Evolutionary conservation across 2,329 filamentous ascomycete genomes (phyloP), one percentile per base, ranked within the genome.

Genomic region (Alternaria triticimaculans): DNA sequence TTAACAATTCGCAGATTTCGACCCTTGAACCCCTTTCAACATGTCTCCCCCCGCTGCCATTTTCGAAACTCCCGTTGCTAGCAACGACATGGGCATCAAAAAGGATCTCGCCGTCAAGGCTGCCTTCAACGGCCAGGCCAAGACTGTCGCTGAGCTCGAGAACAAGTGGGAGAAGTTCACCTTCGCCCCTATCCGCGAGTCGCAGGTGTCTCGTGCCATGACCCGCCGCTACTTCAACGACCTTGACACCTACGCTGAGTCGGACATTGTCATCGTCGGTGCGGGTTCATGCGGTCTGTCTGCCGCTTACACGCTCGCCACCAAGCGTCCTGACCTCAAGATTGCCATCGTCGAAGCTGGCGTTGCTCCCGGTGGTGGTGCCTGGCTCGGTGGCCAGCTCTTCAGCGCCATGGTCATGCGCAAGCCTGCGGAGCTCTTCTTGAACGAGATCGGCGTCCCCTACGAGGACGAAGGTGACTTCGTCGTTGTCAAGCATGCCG

Each of bases 381-480:
- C 93, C 65, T 97, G 94, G 94, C 89, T 97, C 49, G 94, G 94
- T 62, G 94, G 94, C 18, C 94, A 97, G 84, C 91, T 97, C 62
- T 97, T 97, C 88, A 92, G 89, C 65, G 94, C 94, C 77, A 97
- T 97, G 94, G 87, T 97, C 53, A 94, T 97, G 90, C 91, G 94
- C 75, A 96, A 96, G 85, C 93, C 94, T 12, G 94, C 94, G 57
- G 92, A 97, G 77, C 87, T 87, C 60, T 97, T 97, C 84, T 84
- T 97, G 62, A 85, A 87, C 45, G 93, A 96, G 75, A 81, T 97
- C 15, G 93, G 92, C 62, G 90, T 97, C 7, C 89, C 92, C 0
- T 97, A 90, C 77, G 94, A 97, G 75, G 93, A 97, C 67, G 94
- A 97, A 76, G 92, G 92, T 56, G 87, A 92, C 82, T 96, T 91